Base-by-base conservation (phyloP, 2,329 filamentous ascomycete species). In the Fusarium paranaense region DNA sequence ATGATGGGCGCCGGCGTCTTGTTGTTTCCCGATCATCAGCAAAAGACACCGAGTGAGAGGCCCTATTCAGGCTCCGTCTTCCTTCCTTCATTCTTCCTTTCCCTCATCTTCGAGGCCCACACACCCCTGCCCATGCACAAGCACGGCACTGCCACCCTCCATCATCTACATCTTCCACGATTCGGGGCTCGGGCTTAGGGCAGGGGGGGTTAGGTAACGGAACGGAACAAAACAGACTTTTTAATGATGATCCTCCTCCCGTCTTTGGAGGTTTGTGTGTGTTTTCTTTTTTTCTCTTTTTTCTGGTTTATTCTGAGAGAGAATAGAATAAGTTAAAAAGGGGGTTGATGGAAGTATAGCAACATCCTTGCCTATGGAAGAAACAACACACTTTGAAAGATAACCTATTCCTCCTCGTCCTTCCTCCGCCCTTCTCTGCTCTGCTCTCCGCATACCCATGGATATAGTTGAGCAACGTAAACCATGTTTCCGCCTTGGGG, bases 91-190 rank as follows among this genome's bases (percentile, higher is more conserved):
- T 20, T 63, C 32, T 52, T 22, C 40, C n/a, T 35, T 40, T 47
- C 60, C 64, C 57, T 62, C 35, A 32, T 45, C 62, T 35, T 64
- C 30, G 50, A n/a, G 72, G 64, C 66, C 72, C 68, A 74, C 71
- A 69, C 71, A 16, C 63, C 70, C 66, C 56, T 72, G 64, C 60
- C 61, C 62, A 74, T 72, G 70, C 72, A 72, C 61, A 63, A 69
- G 58, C 54, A 71, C 62, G 64, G 69, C 72, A 74, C 71, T 74
- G 71, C 71, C 71, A 74, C 72, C 60, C 63, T 74, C 66, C 69
- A 62, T 62, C 69, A 50, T 74, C 69, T 63, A 42, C 72, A 69
- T 60, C 69, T 69, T 66, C 50, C 72, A 66, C 61, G 56, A 59
- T 56, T 57, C 45, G 50, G 37, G 16, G 37, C 62, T 62, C 56